A percentile compares a stretch with the other conserved stretches of the same genome.
Conservation (phyloP, 306 rosid species). For the Pterocarpus santalinus region DNA sequence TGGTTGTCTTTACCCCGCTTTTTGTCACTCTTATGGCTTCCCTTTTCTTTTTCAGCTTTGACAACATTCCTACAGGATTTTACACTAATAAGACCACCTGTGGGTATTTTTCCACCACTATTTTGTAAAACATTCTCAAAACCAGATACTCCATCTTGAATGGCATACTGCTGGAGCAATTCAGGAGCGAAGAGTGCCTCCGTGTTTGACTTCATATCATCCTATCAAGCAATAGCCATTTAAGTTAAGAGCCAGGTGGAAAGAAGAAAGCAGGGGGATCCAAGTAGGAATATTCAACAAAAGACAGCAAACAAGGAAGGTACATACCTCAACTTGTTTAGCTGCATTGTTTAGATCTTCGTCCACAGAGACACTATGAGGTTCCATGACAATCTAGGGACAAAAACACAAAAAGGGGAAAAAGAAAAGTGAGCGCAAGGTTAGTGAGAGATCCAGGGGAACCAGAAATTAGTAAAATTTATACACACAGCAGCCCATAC, state of each 20-base stretch:
- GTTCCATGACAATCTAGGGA: constrained; percentile 74
- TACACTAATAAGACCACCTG: constrained; percentile 70
- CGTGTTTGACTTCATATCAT: constrained; percentile 60
- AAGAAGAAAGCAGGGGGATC: constrained; percentile 19
- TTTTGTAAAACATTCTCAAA: constrained; percentile 60
- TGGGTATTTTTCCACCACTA: constrained; percentile 60
- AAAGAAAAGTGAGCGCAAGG: constrained; percentile 13
- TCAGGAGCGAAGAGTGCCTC: constrained; percentile 63
- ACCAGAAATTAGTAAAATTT: constrained; percentile 4
- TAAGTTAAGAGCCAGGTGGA: constrained; percentile 31
- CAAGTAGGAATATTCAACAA: neutral
- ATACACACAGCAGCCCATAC: neutral
- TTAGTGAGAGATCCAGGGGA: constrained; percentile 18
- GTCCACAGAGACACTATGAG: constrained; percentile 77
- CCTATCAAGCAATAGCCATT: constrained; percentile 53
- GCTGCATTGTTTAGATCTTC: constrained; percentile 87
- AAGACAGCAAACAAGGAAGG: constrained; percentile 16
- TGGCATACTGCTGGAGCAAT: constrained; percentile 65
- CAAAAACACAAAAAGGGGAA: neutral
- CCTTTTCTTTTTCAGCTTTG: constrained; percentile 53
- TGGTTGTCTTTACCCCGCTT: constrained; percentile 56
- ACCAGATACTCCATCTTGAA: constrained; percentile 62
- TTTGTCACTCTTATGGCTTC: constrained; percentile 57
- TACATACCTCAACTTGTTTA: constrained; percentile 76
- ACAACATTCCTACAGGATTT: constrained; percentile 59